Evolutionary conservation across 345 rosid genomes (phyloP), one percentile per base, ranked within the genome.

Genomic region (Stellera chamaejasme): DNA sequence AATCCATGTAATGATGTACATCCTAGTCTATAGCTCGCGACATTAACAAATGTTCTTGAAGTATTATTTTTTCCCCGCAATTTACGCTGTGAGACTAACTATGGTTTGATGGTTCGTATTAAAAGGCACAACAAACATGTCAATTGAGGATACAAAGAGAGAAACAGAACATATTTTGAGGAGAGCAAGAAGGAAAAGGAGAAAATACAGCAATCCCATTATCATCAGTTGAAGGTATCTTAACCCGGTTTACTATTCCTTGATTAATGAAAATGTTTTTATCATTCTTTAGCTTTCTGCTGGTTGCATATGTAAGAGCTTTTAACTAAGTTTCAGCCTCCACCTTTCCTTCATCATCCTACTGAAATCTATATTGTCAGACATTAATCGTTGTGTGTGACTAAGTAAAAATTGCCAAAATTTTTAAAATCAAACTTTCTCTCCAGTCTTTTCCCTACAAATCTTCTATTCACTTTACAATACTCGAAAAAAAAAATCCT

Each of bases 171-270:
- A 72, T 56, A 81, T 94, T 59, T 72, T 94, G 73, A 80, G 66
- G 68, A 76, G 60, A 61, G 96, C 97, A 55, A 83, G 97, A 77
- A 83, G 93, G 75, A 70, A 75, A 56, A 94, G 75, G 79, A 72
- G 97, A 67, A 85, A 79, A 69, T 59, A 64, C 45, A 63, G 59
- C 45, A 76, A 76, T 65, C 60, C 75, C 53, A 87, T 94, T 54
- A 74, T 90, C 66, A 90, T 94, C 55, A 73, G 80, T 67, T 90
- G 72, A 82, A 78, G 85, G 86, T 68, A 78, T 8, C 42, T 13
- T 32, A 28, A 44, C 27, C 54, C 28, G 10, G 6, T 27, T 45
- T 15, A 1, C 1, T 10, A 28, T 32, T 42, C 32, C 3, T 27
- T 49, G 10, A 44, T 10, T 10, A 10, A 26, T 50, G 13, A 27